phyloP scores from a whole-genome alignment of 1,284 basidiomycete genomes.

The Cryptococcus sp. region DNA sequence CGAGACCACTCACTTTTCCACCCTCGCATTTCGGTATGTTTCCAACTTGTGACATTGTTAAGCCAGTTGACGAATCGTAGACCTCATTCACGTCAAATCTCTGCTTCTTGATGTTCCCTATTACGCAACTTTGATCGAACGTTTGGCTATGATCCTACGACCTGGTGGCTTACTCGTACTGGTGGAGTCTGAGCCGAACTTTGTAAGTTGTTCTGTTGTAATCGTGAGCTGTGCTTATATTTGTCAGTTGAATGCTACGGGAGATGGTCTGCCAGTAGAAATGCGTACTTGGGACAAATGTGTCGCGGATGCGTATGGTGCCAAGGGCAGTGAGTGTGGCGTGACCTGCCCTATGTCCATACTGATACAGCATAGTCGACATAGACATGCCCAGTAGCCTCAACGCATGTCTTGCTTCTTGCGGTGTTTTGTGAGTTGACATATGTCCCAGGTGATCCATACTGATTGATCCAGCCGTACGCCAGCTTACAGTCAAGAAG shows the following conservation, averaged over 20 bases:
- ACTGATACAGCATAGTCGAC: conserved; percentile 15
- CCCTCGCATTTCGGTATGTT: conserved; percentile 25
- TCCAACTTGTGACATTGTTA: background rate
- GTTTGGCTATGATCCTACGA: conserved; percentile 31
- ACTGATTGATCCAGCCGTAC: conserved; percentile 13
- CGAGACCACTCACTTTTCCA: conserved; percentile 23
- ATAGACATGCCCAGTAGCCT: conserved; percentile 18
- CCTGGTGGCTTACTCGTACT: conserved; percentile 38
- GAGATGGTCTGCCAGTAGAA: background rate
- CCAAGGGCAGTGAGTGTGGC: conserved; percentile 16
- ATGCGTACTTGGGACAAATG: conserved; percentile 24
- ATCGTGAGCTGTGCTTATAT: background rate
- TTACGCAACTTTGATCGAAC: conserved; percentile 30
- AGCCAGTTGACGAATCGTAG: conserved; percentile 12
- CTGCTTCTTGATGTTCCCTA: conserved; percentile 29
- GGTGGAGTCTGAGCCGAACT: conserved; percentile 34
- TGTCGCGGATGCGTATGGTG: conserved; percentile 20
- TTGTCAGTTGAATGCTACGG: background rate
- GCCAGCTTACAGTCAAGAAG: conserved; percentile 31
- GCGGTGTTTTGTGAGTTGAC: conserved; percentile 34
- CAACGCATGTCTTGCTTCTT: conserved; percentile 11
- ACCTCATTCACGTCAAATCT: conserved; percentile 43
- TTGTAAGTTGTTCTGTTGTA: conserved; percentile 23
- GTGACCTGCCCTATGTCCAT: background rate
- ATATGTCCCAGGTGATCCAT: background rate